A percentile compares a stretch with the other conserved stretches of the same genome.
These are phyloP conservation scores for Serendipita sp. DNA, from an alignment of 768 basidiomycete genomes.

Conservation along the genomic window DNA sequence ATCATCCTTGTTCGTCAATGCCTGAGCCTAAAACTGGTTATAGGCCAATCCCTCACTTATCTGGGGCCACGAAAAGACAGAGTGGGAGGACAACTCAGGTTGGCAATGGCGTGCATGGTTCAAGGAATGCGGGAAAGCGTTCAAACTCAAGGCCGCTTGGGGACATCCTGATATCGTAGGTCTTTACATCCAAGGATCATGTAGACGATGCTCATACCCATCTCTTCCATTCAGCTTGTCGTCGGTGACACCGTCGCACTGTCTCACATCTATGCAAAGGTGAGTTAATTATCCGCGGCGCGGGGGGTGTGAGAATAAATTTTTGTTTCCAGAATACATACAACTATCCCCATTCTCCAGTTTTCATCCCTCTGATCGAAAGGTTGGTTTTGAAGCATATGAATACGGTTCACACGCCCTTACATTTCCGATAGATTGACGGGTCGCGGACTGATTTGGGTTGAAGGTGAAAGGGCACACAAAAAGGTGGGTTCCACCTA, in stretches of 20 bases:
- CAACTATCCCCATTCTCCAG: slow-evolving; percentile 18
- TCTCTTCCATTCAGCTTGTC: slow-evolving; percentile 18
- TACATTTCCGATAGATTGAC: not conserved
- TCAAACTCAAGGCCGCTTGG: slow-evolving; percentile 24
- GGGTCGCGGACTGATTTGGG: slow-evolving; percentile 7
- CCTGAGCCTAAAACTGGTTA: not conserved
- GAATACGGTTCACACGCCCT: not conserved
- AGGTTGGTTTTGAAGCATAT: not conserved
- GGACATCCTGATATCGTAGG: slow-evolving; percentile 25
- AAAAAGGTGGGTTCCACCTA: not conserved
- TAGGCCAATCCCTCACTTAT: slow-evolving; percentile 10
- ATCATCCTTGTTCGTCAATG: not conserved
- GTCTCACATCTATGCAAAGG: slow-evolving; percentile 23
- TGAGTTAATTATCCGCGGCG: not conserved
- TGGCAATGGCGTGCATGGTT: slow-evolving; percentile 24
- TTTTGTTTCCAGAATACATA: slow-evolving; percentile 15
- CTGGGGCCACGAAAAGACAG: slow-evolving; percentile 25
- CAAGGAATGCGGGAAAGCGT: slow-evolving; percentile 20
- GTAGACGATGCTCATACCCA: not conserved
- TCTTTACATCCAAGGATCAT: not conserved
- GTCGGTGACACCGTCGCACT: slow-evolving; percentile 24
- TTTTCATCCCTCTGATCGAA: slow-evolving; percentile 1
- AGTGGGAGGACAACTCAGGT: slow-evolving; percentile 21
- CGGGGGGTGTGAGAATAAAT: not conserved
- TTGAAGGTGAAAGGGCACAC: slow-evolving; percentile 6